These are phyloP conservation scores for Beta vulgaris DNA, from an alignment of 148 eudicot species.

Conservation along the genomic window DNA sequence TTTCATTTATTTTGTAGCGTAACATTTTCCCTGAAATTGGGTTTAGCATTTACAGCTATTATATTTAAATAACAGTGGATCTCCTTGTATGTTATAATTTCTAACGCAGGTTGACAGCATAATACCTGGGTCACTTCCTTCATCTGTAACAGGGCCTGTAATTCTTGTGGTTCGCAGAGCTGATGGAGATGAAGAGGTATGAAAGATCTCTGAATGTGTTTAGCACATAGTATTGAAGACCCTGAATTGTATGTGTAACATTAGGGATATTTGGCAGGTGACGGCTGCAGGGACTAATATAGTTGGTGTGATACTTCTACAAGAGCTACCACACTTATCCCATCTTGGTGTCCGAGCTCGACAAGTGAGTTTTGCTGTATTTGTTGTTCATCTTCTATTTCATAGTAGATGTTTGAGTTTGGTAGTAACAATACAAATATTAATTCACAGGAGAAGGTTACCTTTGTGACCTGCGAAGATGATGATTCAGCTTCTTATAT, in stretches of 20 bases:
- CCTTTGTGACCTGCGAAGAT: slow-evolving; percentile 96
- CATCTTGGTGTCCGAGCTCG: slow-evolving; percentile 99
- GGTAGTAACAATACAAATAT: slow-evolving; percentile 18
- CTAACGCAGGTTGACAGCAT: slow-evolving; percentile 71
- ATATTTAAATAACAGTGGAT: neutral
- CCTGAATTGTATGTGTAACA: slow-evolving; percentile 8
- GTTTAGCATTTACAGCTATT: neutral
- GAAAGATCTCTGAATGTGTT: neutral
- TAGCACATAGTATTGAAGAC: slow-evolving; percentile 9
- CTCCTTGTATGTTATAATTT: slow-evolving; percentile 16
- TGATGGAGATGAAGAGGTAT: slow-evolving; percentile 98
- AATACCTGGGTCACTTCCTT: slow-evolving; percentile 72
- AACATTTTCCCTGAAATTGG: neutral
- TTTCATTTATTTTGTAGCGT: neutral
- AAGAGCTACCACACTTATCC: slow-evolving; percentile 96
- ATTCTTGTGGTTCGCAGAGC: slow-evolving; percentile 91
- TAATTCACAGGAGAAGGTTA: slow-evolving; percentile 81
- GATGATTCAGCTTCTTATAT: slow-evolving; percentile 57
- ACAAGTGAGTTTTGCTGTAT: slow-evolving; percentile 52
- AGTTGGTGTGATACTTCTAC: slow-evolving; percentile 80
- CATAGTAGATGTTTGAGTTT: neutral
- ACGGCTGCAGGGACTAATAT: slow-evolving; percentile 86
- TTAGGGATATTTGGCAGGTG: slow-evolving; percentile 49
- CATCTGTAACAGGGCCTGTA: slow-evolving; percentile 66
- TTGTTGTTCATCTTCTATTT: slow-evolving; percentile 1